Evolutionary conservation across 345 rosid genomes (phyloP).

Genomic region (Eucalyptus regnans): DNA sequence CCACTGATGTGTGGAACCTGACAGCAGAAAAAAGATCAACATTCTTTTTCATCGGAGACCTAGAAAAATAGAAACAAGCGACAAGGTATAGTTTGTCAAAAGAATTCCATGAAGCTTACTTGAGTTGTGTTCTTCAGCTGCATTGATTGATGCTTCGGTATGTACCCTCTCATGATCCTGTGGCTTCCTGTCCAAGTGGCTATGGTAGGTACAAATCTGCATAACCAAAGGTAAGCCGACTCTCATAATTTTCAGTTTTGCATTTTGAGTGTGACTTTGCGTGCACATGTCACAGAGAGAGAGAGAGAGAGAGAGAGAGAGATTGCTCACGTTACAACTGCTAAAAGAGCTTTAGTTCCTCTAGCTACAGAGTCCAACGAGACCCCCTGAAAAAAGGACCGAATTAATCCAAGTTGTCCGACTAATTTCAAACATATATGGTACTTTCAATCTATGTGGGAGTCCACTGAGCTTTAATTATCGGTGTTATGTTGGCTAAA

Average conservation of each 20-base stretch:
- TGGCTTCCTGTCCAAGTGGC: slow-evolving; percentile 80
- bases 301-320: not conserved
- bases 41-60: not conserved
- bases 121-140: slow-evolving; percentile 47
- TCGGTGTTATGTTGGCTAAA: not conserved
- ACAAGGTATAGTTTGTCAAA: not conserved
- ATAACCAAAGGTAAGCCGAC: not conserved
- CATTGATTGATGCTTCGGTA: slow-evolving; percentile 73
- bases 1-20: slow-evolving; percentile 59
- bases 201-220: slow-evolving; percentile 73
- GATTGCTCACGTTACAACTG: slow-evolving; percentile 52
- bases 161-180: slow-evolving; percentile 54
- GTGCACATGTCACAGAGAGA: not conserved
- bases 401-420: not conserved
- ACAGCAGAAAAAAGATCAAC: not conserved
- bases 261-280: not conserved
- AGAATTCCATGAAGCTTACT: slow-evolving; percentile 11
- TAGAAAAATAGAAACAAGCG: not conserved
- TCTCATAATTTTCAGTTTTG: not conserved
- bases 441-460: not conserved
- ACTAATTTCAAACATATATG: not conserved
- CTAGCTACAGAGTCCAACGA: slow-evolving; percentile 22
- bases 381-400: slow-evolving; percentile 26
- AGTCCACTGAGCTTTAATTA: not conserved
- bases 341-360: slow-evolving; percentile 46